These are phyloP conservation scores for Sphenostylis stenocarpa DNA, from an alignment of 306 rosid genomes.

Conservation along the genomic window DNA sequence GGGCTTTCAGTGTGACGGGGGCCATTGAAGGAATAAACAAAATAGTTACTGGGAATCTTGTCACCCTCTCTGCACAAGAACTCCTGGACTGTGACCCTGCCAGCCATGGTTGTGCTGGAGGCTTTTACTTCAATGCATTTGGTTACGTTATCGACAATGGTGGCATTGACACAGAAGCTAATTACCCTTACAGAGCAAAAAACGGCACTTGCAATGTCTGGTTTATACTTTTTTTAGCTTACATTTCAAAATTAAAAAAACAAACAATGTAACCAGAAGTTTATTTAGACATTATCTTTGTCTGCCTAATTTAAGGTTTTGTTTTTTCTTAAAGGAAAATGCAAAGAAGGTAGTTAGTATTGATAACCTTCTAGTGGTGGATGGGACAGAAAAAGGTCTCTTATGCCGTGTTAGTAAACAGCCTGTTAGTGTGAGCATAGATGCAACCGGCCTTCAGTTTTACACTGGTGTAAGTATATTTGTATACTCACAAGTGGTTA, in stretches of 20 bases:
- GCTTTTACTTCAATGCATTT: slow-evolving; percentile 69
- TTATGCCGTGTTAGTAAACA: slow-evolving; percentile 50
- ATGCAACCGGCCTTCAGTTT: slow-evolving; percentile 51
- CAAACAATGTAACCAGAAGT: neutral
- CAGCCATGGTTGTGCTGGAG: slow-evolving; percentile 62
- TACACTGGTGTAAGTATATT: slow-evolving; percentile 53
- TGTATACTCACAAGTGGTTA: neutral
- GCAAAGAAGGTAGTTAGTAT: slow-evolving; percentile 54
- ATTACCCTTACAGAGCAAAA: slow-evolving; percentile 55
- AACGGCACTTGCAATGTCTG: slow-evolving; percentile 52
- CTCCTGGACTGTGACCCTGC: slow-evolving; percentile 67
- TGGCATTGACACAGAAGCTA: slow-evolving; percentile 59
- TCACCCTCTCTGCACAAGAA: slow-evolving; percentile 62
- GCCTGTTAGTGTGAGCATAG: slow-evolving; percentile 56
- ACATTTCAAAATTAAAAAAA: neutral
- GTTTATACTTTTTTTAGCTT: neutral
- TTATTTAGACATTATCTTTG: neutral
- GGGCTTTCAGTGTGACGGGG: slow-evolving; percentile 68
- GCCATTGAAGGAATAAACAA: slow-evolving; percentile 76
- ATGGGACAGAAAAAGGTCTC: slow-evolving; percentile 47
- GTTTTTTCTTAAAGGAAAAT: slow-evolving; percentile 30
- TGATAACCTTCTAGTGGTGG: slow-evolving; percentile 48
- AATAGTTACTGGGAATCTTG: slow-evolving; percentile 54
- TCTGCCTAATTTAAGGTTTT: neutral
- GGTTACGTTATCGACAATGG: slow-evolving; percentile 67